Percentiles rank a stretch among this genome's conserved stretches.
These are phyloP conservation scores for Amborella trichopoda DNA, from an alignment of 164 flowering plant species.

Conservation along the genomic window DNA sequence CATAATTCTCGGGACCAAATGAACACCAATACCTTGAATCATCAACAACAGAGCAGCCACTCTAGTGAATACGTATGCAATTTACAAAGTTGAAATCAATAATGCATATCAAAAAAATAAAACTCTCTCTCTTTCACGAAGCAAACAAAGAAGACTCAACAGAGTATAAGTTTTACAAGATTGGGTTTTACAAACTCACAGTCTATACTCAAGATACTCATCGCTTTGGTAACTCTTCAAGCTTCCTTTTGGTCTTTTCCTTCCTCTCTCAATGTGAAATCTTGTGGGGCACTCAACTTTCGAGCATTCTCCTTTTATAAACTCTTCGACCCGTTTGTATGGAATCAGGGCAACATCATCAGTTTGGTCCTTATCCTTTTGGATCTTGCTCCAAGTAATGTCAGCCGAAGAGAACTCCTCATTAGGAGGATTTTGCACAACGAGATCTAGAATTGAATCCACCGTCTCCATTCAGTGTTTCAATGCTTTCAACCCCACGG, in stretches of 20 bases:
- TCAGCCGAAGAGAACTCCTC: constrained; percentile 84
- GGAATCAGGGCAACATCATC: constrained; percentile 93
- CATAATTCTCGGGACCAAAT: constrained; percentile 97
- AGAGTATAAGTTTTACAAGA: neutral
- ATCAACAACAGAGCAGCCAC: too few species aligned
- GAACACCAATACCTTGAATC: constrained; percentile 99
- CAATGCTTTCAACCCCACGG: too few species aligned
- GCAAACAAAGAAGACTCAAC: too few species aligned
- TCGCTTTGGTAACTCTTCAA: constrained; percentile 71
- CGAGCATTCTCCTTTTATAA: constrained; percentile 82
- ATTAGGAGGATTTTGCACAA: constrained; percentile 64
- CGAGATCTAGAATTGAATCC: constrained; percentile 40
- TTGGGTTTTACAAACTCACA: constrained; percentile 29
- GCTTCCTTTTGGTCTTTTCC: constrained; percentile 57
- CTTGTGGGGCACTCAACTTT: constrained; percentile 70
- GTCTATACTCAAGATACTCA: constrained; percentile 72
- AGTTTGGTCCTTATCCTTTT: constrained; percentile 39
- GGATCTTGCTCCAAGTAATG: constrained; percentile 67
- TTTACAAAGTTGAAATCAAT: too few species aligned
- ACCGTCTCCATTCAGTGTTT: constrained; percentile 71
- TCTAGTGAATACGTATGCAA: too few species aligned
- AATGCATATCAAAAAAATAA: too few species aligned
- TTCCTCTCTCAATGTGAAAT: constrained; percentile 91
- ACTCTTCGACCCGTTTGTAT: constrained; percentile 66
- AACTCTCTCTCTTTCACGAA: too few species aligned